phyloP scores from a whole-genome alignment of 2,329 filamentous ascomycete species.

The Pochonia chlamydosporia region DNA sequence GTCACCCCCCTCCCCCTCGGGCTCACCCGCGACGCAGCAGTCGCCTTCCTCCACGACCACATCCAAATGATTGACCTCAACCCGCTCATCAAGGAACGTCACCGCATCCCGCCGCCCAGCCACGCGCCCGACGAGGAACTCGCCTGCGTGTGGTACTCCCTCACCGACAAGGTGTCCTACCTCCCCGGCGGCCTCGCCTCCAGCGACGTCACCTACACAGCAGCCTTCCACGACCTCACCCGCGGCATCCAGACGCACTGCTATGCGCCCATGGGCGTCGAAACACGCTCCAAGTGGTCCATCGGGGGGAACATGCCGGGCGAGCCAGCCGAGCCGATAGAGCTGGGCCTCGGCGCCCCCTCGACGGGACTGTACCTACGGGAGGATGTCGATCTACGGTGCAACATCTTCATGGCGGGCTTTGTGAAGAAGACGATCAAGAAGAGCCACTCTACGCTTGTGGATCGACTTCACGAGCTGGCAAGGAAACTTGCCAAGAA shows the following conservation, averaged over 20 bases:
- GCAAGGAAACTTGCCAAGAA: neutral
- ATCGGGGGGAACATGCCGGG: constrained; percentile 67
- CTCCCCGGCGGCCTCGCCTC: constrained; percentile 60
- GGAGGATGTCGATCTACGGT: constrained; percentile 79
- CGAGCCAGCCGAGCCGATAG: constrained; percentile 58
- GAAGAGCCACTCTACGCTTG: constrained; percentile 65
- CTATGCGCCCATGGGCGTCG: constrained; percentile 75
- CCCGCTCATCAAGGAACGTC: constrained; percentile 69
- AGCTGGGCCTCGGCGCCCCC: constrained; percentile 62
- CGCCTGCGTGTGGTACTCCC: constrained; percentile 68
- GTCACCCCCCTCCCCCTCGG: constrained; percentile 69
- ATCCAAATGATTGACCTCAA: constrained; percentile 83
- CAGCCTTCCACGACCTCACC: constrained; percentile 70
- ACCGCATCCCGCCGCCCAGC: constrained; percentile 60
- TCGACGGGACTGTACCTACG: constrained; percentile 67
- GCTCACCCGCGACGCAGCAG: constrained; percentile 63
- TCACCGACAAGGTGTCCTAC: constrained; percentile 73
- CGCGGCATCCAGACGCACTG: constrained; percentile 75
- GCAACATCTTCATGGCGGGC: constrained; percentile 66
- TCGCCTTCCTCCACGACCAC: constrained; percentile 73
- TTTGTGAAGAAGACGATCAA: constrained; percentile 83
- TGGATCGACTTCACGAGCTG: constrained; percentile 47
- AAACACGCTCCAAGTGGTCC: constrained; percentile 74
- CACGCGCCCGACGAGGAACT: constrained; percentile 66
- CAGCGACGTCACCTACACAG: constrained; percentile 70